Base-by-base conservation (phyloP, 1,139 yeast genomes). In the Pneumocystis carinii region DNA sequence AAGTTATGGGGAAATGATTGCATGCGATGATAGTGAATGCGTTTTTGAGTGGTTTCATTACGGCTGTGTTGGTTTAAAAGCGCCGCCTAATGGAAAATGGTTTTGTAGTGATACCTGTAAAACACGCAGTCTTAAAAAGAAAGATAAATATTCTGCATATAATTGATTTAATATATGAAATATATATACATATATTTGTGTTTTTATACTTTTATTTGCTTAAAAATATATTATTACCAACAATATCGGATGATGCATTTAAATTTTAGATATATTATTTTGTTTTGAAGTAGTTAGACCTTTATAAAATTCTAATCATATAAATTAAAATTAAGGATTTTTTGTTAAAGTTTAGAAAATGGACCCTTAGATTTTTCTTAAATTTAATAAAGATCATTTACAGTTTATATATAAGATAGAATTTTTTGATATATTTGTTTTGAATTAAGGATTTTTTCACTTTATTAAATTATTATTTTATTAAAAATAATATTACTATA, bases 1-100 rank as follows among this genome's bases (percentile, higher is more conserved):
- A 0, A 86, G 95, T 1, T 87, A 85, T 75, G 96, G 96, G 14
- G 88, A 87, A 68, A 89, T 89, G 96, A 84, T 89, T 73, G 96
- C 95, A 0, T 89, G 96, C 73, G 96, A 89, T 72, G 86, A 86
- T 70, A 83, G 82, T 24, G 84, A 84, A 68, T 89, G 96, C 76
- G 81, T 84, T 67, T 84, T 78, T 70, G 96, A 88, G 72, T 89
- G 96, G 96, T 89, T 88, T 73, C 87, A 83, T 71, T 82, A 81
- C 69, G 81, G 77, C 48, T 89, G 96, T 76, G 95, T 89, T 62
- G 95, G 95, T 1, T 79, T 89, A 38, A 72, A 71, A 60, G 76
- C 74, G 61, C 78, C 78, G 2, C 78, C 78, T 8, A 67, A 70
- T n/a, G 78, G 78, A 1, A 72, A 74, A 27, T 75, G 78, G 78